Percentiles rank a stretch among this genome's conserved stretches.
These are phyloP conservation scores for Colletotrichum zoysiae DNA, from an alignment of 2,329 filamentous ascomycete species.

Conservation along the genomic window DNA sequence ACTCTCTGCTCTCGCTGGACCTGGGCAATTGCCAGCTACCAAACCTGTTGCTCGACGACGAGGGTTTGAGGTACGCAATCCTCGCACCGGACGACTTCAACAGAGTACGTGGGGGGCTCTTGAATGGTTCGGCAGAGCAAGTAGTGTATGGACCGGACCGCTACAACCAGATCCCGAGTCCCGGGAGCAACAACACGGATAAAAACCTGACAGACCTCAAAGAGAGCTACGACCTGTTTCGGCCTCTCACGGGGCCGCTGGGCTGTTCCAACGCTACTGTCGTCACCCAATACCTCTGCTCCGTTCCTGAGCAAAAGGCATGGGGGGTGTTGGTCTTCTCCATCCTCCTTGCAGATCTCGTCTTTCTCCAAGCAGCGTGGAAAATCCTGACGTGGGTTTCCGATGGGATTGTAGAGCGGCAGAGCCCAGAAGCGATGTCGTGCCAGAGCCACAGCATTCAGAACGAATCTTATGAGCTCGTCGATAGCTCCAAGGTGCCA, in stretches of 20 bases:
- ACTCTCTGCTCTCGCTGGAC: background rate
- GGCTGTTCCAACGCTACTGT: background rate
- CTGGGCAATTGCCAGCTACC: background rate
- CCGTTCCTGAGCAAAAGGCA: background rate
- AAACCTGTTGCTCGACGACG: background rate
- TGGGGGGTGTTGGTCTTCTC: background rate
- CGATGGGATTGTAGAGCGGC: background rate
- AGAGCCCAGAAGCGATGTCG: background rate
- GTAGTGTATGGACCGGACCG: background rate
- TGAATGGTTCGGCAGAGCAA: background rate
- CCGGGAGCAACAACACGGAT: background rate
- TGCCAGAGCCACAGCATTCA: background rate
- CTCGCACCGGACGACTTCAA: background rate
- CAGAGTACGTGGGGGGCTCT: background rate
- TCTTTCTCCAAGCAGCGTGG: background rate
- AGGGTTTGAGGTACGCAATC: background rate
- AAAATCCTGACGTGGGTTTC: background rate
- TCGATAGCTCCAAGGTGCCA: background rate
- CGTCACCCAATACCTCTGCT: background rate
- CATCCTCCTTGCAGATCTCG: background rate
- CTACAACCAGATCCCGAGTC: background rate
- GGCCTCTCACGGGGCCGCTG: background rate
- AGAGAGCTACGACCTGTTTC: background rate
- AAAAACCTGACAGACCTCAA: background rate
- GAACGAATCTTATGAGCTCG: background rate